Evolutionary conservation across 176 grass and related monocot species (phyloP).

Genomic region (Triticum turgidum): DNA sequence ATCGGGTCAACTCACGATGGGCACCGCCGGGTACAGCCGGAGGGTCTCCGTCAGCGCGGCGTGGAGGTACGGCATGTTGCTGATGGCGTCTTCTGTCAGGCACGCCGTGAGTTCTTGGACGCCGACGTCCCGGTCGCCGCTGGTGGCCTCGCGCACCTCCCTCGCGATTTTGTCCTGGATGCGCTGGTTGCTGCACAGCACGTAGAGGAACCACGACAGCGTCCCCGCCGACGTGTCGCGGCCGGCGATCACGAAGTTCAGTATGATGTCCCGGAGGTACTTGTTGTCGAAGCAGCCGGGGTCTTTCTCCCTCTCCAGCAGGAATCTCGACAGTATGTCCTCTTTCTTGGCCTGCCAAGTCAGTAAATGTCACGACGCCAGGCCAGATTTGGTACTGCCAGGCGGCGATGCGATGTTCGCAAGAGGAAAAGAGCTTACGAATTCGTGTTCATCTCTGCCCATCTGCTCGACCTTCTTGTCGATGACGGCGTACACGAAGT

Average conservation of each 20-base stretch:
- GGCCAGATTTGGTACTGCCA: background rate
- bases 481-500: slow-evolving; percentile 58
- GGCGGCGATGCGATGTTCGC: background rate
- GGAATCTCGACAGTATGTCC: slow-evolving; percentile 75
- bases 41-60: slow-evolving; percentile 72
- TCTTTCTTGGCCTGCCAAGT: slow-evolving; percentile 46
- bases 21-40: slow-evolving; percentile 63
- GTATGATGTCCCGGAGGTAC: slow-evolving; percentile 75
- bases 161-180: slow-evolving; percentile 42
- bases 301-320: slow-evolving; percentile 47
- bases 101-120: slow-evolving; percentile 9
- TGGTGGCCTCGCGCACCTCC: slow-evolving; percentile 44
- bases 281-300: slow-evolving; percentile 43
- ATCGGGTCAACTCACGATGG: slow-evolving; percentile 41
- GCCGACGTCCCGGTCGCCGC: slow-evolving; percentile 7
- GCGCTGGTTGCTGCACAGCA: slow-evolving; percentile 38
- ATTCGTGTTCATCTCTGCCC: slow-evolving; percentile 30
- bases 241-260: slow-evolving; percentile 74
- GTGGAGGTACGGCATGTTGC: slow-evolving; percentile 76
- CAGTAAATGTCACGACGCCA: background rate
- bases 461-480: slow-evolving; percentile 49
- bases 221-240: slow-evolving; percentile 71
- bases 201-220: slow-evolving; percentile 62
- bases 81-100: slow-evolving; percentile 52
- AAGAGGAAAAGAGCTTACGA: slow-evolving; percentile 31